A percentile compares a stretch with the other conserved stretches of the same genome.
phyloP scores from a whole-genome alignment of 768 basidiomycete genomes.

The Dacryopinax spathularia region DNA sequence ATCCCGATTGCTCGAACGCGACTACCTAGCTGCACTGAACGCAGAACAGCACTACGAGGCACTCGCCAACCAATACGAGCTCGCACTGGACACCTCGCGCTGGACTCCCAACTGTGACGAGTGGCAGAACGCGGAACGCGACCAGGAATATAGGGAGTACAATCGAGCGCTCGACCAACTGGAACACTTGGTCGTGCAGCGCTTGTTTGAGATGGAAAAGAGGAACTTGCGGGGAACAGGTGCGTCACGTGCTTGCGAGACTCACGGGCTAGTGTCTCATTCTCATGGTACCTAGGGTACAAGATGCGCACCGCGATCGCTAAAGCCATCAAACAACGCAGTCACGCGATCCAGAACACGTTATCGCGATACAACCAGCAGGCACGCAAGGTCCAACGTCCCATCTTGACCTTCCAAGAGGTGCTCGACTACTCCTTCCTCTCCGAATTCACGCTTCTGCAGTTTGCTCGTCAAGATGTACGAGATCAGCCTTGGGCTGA shows the following conservation, averaged over 20 bases:
- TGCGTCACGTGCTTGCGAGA: conserved; percentile 3
- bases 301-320: conserved; percentile 24
- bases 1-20: not conserved
- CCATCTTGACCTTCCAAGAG: conserved; percentile 6
- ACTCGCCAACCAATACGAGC: not conserved
- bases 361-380: conserved; percentile 23
- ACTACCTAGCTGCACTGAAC: not conserved
- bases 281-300: conserved; percentile 20
- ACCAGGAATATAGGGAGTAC: conserved; percentile 13
- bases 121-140: conserved; percentile 5
- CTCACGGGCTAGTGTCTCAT: not conserved
- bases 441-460: conserved; percentile 24
- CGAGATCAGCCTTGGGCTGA: not conserved
- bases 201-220: conserved; percentile 23
- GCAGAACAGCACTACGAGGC: conserved; percentile 1
- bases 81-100: not conserved
- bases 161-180: conserved; percentile 19
- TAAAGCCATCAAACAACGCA: conserved; percentile 22
- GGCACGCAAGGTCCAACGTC: conserved; percentile 13
- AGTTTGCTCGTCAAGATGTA: not conserved
- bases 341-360: conserved; percentile 23
- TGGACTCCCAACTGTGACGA: not conserved
- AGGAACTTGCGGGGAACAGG: conserved; percentile 18
- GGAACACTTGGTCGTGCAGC: conserved; percentile 22
- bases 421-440: conserved; percentile 12